Evolutionary conservation across 345 rosid genomes (phyloP), one percentile per base, ranked within the genome.

Genomic region (Camelina hispida): DNA sequence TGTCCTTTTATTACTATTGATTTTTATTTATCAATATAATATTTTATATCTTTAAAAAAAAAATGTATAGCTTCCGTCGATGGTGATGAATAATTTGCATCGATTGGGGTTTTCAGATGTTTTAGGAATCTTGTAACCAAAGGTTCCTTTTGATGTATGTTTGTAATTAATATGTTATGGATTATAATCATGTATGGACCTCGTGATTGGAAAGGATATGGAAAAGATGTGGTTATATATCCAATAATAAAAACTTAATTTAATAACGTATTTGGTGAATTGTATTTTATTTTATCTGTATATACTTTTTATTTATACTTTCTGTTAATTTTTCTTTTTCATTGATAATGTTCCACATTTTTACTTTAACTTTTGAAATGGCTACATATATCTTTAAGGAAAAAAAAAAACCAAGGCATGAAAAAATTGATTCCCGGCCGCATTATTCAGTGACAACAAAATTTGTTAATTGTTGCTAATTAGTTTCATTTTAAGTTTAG

Each of bases 181-280:
- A 25, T 57, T 64, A 54, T 76, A 54, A 76, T 76, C 80, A 76
- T 77, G 80, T 77, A 70, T 77, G 80, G 72, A 77, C 71, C 67
- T 57, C 32, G 72, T 71, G 76, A 67, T 77, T 77, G 81, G 81
- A 77, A 77, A 77, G 81, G 81, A 65, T 58, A 66, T 71, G 72
- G 50, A 43, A 61, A 37, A 40, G 38, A 71, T 56, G 20, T 57
- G 67, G 51, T 71, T 64, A 43, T 43, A 13, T 43, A 69, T 68
- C 50, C 0, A 68, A 52, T 69, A 61, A 52, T 65, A 73, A 73
- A 30, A 57, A n/a, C 78, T 35, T 74, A 22, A 34, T 56, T 56
- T 66, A 46, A 34, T 46, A 65, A 46, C 20, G 20, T 74, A 55
- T 64, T 30, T 55, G 20, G 35, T 52, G 5, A n/a, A 2, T 4